Base-by-base conservation (phyloP, 768 basidiomycete genomes). In the Fomitopsis pulvina region DNA sequence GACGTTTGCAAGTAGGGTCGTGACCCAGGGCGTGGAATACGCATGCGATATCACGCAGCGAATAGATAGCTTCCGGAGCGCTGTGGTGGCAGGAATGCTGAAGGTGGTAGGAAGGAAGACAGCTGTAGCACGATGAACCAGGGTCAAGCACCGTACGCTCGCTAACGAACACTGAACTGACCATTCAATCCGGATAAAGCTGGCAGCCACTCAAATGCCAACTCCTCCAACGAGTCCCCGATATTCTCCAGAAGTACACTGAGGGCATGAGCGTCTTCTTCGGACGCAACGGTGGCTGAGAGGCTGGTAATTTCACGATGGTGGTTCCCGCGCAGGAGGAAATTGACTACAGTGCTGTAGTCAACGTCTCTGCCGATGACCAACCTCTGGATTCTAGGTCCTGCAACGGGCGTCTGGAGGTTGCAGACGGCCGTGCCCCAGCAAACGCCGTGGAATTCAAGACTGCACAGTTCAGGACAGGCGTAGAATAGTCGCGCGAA, bases 181-280 rank as follows among this genome's bases (percentile, higher is more conserved):
- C 57, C 57, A 24, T 55, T 52, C 44, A 50, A 34, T 29, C 50
- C 50, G 4, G 45, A 26, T 24, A 18, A 24, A 27, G 22, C 27
- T 14, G 45, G 37, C 28, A 53, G 48, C 62, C 62, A 63, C 47
- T 63, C 58, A n/a, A 63, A 47, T 8, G 53, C 54, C 24, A 63
- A 54, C 28, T 58, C 47, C 18, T 47, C 53, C 44, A 64, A 51
- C 7, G 49, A 44, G 1, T 50, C 45, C 21, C 58, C 61, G 7
- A 55, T 41, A 20, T 49, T 52, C 26, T 53, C 50, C 18, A 62
- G 32, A 25, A 61, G 47, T 25, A 54, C 52, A 5, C 55, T 53
- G 25, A 63, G 44, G 29, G 58, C 53, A 39, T 52, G 45, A 41
- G 57, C 52, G 40, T 64, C 61, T 45, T 42, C 37, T 46, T 60